Conservation (phyloP, 257 asterid genomes). For the Prunella vulgaris region DNA sequence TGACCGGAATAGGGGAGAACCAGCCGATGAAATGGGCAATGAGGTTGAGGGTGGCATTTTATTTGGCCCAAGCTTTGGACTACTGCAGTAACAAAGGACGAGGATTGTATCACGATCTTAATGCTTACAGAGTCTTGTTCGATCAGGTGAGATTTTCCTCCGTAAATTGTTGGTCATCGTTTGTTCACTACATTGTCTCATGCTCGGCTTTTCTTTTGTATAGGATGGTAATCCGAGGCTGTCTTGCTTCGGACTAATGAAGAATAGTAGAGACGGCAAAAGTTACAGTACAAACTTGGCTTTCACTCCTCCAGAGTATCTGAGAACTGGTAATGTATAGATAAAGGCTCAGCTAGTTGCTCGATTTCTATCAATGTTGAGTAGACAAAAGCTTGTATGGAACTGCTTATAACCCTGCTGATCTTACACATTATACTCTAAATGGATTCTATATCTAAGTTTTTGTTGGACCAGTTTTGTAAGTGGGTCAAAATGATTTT, state of each 20-base stretch:
- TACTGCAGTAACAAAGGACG: slow-evolving; percentile 49
- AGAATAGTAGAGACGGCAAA: slow-evolving; percentile 57
- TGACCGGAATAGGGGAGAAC: slow-evolving; percentile 39
- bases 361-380: too few relatives aligned
- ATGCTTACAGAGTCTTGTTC: slow-evolving; percentile 59
- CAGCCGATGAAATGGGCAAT: slow-evolving; percentile 64
- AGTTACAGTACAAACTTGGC: slow-evolving; percentile 60
- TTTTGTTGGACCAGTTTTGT: neutral
- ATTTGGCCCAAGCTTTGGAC: slow-evolving; percentile 54
- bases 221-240: slow-evolving; percentile 60
- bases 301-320: slow-evolving; percentile 58
- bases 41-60: slow-evolving; percentile 53
- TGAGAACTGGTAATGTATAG: slow-evolving; percentile 44
- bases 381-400: neutral
- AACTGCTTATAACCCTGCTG: neutral
- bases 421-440: neutral
- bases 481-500: neutral
- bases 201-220: neutral
- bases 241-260: slow-evolving; percentile 57
- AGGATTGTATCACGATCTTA: slow-evolving; percentile 53
- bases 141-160: slow-evolving; percentile 39
- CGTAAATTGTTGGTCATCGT: too few relatives aligned
- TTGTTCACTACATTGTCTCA: too few relatives aligned
- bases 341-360: neutral
- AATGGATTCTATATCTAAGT: neutral